These are phyloP conservation scores for Alectoria sarmentosa DNA, from an alignment of 495 filamentous ascomycete species.

Conservation along the genomic window DNA sequence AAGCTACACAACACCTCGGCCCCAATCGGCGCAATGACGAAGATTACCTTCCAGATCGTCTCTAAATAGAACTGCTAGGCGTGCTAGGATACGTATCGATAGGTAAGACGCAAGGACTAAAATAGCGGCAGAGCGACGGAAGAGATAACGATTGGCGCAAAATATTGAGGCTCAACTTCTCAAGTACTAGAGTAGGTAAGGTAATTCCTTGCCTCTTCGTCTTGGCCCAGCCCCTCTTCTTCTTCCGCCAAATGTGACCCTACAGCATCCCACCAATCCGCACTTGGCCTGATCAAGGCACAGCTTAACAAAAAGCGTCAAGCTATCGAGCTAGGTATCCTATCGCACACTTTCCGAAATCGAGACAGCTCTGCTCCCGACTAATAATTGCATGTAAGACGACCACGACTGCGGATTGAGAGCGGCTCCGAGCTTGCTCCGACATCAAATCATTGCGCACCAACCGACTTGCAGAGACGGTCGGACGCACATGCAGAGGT, in stretches of 20 bases:
- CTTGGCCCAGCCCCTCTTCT: neutral
- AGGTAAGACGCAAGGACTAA: neutral
- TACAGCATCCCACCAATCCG: neutral
- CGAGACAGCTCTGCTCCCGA: neutral
- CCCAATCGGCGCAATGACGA: neutral
- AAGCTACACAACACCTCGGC: too few relatives aligned
- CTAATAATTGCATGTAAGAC: neutral
- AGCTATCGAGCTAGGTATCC: neutral
- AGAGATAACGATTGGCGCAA: neutral
- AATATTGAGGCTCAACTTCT: neutral
- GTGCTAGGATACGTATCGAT: neutral
- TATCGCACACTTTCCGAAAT: neutral
- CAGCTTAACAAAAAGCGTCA: neutral
- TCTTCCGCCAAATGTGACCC: neutral
- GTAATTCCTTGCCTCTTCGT: neutral
- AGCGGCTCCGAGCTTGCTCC: neutral
- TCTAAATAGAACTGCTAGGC: too few relatives aligned
- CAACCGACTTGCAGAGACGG: too few relatives aligned
- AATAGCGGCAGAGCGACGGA: neutral
- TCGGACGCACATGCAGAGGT: neutral
- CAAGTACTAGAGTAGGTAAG: too few relatives aligned
- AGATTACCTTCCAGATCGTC: neutral
- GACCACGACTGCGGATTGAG: neutral
- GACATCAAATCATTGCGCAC: neutral
- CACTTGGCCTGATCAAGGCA: neutral